Percentiles rank a stretch among this genome's conserved stretches.
Conservation (phyloP, 108 stramenopile species). For the Stephanodiscus triporus region DNA sequence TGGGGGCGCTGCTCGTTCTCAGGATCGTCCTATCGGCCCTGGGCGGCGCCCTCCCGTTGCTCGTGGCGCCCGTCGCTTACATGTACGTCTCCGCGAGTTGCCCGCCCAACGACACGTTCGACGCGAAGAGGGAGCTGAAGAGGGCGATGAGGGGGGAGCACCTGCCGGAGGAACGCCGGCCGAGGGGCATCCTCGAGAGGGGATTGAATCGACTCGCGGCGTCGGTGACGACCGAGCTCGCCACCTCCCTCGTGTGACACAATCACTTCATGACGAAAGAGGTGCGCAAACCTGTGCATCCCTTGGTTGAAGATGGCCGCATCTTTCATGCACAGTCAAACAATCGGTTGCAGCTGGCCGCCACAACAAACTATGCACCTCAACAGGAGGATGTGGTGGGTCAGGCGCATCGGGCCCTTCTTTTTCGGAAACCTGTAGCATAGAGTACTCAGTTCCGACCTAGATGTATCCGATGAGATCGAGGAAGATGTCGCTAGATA, state of each 20-base stretch:
- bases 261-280: background rate
- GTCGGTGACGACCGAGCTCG: constrained; percentile 65
- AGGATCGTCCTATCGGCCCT: constrained; percentile 30
- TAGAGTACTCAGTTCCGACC: no score
- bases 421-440: no score
- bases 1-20: constrained; percentile 17
- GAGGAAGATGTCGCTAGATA: no score
- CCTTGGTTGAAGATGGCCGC: no score
- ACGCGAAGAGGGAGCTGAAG: constrained; percentile 77
- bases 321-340: no score
- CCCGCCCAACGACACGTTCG: constrained; percentile 63
- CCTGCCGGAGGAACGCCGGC: constrained; percentile 72
- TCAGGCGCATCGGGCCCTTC: no score
- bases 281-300: background rate
- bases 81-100: constrained; percentile 60
- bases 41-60: constrained; percentile 13
- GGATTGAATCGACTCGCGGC: constrained; percentile 63
- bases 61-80: constrained; percentile 60
- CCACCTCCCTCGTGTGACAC: constrained; percentile 68
- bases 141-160: constrained; percentile 75
- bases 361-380: no score
- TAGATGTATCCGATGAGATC: no score
- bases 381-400: no score
- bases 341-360: no score
- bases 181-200: constrained; percentile 61